Evolutionary conservation across 169 alveolate genomes (phyloP), one percentile per base, ranked within the genome.

Genomic region (Plasmodium coatneyi): DNA sequence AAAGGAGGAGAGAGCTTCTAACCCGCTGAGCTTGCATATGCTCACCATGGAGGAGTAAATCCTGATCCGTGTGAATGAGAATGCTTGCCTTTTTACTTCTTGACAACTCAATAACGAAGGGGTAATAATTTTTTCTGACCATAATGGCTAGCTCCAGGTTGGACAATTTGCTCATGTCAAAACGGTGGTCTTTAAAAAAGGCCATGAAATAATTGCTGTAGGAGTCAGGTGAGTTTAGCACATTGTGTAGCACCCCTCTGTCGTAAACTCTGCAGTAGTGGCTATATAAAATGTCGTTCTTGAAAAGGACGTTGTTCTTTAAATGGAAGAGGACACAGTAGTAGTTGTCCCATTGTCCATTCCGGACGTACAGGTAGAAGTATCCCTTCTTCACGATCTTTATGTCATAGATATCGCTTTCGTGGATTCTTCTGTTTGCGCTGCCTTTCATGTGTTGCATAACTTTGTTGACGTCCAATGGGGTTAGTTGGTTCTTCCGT

Each of bases 261-360:
- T 86, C 87, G n/a, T 86, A 86, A 9, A 86, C 32, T 28, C 66
- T 86, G 32, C 86, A 86, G 43, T 86, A 86, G 70, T 86, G 93
- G 7, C 56, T 72, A 52, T 49, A 86, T 12, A 86, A 39, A 4
- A 86, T 12, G 30, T 86, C 52, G 30, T 76, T 78, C 36, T 86
- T 86, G 66, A 34, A 41, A 10, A n/a, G 39, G 10, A 39, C 14
- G 66, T 76, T 86, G 43, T 25, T 86, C 0, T 86, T 74, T 34
- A 86, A 41, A 36, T 52, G 39, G 30, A 86, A 86, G 34, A 86
- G 16, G 43, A 76, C 74, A 76, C 93, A 86, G 49, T 39, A 86
- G 43, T 32, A 86, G n/a, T 32, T 0, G 34, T 86, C 80, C 93
- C 93, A 86, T 14, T 56, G 43, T 3, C 22, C 81, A 4, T 43